phyloP scores from a whole-genome alignment of 345 rosid species.

The Cardamine chenopodiifolia region DNA sequence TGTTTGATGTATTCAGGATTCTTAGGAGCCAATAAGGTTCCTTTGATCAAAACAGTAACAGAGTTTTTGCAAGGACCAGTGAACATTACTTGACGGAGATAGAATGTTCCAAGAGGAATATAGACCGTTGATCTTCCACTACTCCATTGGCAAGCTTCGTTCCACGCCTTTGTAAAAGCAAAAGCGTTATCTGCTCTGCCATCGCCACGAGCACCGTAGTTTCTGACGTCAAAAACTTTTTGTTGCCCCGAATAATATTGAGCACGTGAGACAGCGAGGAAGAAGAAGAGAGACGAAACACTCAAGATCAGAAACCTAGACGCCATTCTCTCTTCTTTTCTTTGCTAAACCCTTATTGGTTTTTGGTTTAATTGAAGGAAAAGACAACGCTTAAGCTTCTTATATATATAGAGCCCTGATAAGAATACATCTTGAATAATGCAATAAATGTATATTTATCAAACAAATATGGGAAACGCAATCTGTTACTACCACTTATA shows the following conservation, averaged over 20 bases:
- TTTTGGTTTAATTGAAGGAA: not conserved
- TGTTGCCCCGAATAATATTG: not conserved
- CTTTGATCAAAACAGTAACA: slow-evolving; percentile 21
- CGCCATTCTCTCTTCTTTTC: slow-evolving; percentile 21
- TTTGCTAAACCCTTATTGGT: not conserved
- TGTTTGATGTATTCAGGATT: not conserved
- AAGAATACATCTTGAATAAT: not conserved
- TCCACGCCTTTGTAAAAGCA: slow-evolving; percentile 40
- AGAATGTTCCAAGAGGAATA: slow-evolving; percentile 38
- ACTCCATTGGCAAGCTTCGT: slow-evolving; percentile 34
- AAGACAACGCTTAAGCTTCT: slow-evolving; percentile 34
- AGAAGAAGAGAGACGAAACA: slow-evolving; percentile 23
- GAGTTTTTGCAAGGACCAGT: slow-evolving; percentile 30
- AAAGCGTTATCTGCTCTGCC: slow-evolving; percentile 11
- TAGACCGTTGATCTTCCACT: slow-evolving; percentile 31
- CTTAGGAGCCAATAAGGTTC: slow-evolving; percentile 33
- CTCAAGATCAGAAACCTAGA: slow-evolving; percentile 22
- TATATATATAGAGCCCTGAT: slow-evolving; percentile 13
- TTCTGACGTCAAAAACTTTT: slow-evolving; percentile 39
- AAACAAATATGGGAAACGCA: slow-evolving; percentile 8
- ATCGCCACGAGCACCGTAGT: slow-evolving; percentile 40
- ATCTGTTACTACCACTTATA: slow-evolving; percentile 2
- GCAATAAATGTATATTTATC: not conserved
- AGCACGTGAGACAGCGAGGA: slow-evolving; percentile 18
- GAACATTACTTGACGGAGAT: slow-evolving; percentile 35